Evolutionary conservation across 495 filamentous ascomycete species (phyloP).

Genomic region (Penicillium daleae): DNA sequence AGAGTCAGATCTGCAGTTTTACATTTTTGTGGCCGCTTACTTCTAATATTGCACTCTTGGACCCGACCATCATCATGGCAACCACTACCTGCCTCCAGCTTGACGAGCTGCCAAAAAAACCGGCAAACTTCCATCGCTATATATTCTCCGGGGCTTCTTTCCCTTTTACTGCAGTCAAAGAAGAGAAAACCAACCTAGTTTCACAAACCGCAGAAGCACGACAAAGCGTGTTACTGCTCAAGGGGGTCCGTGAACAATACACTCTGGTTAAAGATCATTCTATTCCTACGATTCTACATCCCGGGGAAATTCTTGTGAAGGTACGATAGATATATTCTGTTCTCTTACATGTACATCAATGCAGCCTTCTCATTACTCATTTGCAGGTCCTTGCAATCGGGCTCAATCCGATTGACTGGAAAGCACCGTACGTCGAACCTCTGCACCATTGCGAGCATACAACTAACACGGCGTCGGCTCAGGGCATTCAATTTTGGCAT

Average conservation of each 20-base stretch:
- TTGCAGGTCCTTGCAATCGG: conserved; percentile 58
- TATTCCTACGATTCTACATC: conserved; percentile 48
- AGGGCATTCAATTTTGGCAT: conserved; percentile 69
- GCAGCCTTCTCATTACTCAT: conserved; percentile 7
- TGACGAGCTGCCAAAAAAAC: conserved; percentile 22
- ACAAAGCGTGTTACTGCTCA: conserved; percentile 42
- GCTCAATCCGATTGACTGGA: conserved; percentile 76
- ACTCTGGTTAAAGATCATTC: conserved; percentile 50
- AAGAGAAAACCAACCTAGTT: conserved; percentile 4
- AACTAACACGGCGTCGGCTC: conserved; percentile 7
- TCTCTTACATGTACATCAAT: not conserved
- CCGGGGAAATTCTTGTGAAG: conserved; percentile 60
- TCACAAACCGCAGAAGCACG: conserved; percentile 16
- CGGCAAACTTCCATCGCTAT: conserved; percentile 23
- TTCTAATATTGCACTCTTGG: conserved; percentile 23
- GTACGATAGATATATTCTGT: conserved; percentile 20
- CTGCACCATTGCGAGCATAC: not conserved
- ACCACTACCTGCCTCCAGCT: conserved; percentile 35
- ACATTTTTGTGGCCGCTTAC: conserved; percentile 8
- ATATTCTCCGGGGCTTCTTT: conserved; percentile 13
- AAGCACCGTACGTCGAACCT: conserved; percentile 57
- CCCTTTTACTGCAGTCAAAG: conserved; percentile 2
- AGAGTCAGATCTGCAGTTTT: not conserved
- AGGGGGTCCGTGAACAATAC: conserved; percentile 43
- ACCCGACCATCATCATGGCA: conserved; percentile 30